These are phyloP conservation scores for Arabis hirsuta DNA, from an alignment of 345 rosid species.

Conservation along the genomic window DNA sequence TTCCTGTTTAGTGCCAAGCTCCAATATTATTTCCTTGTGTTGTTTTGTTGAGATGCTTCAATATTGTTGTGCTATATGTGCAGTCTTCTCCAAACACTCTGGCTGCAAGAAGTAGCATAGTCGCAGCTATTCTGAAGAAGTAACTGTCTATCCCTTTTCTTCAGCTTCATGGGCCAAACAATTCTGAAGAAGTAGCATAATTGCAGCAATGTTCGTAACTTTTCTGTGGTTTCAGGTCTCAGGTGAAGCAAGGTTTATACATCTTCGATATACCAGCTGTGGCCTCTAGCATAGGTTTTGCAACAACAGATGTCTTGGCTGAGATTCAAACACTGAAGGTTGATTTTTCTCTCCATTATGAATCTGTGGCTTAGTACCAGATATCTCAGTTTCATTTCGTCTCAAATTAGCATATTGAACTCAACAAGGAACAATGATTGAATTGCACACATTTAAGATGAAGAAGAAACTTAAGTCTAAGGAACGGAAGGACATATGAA, in stretches of 20 bases:
- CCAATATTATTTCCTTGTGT: constrained; percentile 1
- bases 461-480: constrained; percentile 16
- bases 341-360: constrained; percentile 21
- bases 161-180: constrained; percentile 14
- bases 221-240: constrained; percentile 55
- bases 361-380: constrained; percentile 18
- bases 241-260: constrained; percentile 70
- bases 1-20: constrained; percentile 17
- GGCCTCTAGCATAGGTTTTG: constrained; percentile 61
- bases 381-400: constrained; percentile 20
- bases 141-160: constrained; percentile 41
- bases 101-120: constrained; percentile 65
- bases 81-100: constrained; percentile 79
- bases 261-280: constrained; percentile 67
- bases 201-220: constrained; percentile 63
- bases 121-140: constrained; percentile 80
- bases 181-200: constrained; percentile 49
- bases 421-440: constrained; percentile 11
- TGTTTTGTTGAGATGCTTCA: constrained; percentile 31
- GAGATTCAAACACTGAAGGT: constrained; percentile 81
- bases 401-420: constrained; percentile 11
- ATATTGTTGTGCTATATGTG: constrained; percentile 42
- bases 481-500: constrained; percentile 3
- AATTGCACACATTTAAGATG: constrained; percentile 7
- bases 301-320: constrained; percentile 60